Evolutionary conservation across 2,329 filamentous ascomycete species (phyloP), one percentile per base, ranked within the genome.

Genomic region (Lecanicillium sp.): DNA sequence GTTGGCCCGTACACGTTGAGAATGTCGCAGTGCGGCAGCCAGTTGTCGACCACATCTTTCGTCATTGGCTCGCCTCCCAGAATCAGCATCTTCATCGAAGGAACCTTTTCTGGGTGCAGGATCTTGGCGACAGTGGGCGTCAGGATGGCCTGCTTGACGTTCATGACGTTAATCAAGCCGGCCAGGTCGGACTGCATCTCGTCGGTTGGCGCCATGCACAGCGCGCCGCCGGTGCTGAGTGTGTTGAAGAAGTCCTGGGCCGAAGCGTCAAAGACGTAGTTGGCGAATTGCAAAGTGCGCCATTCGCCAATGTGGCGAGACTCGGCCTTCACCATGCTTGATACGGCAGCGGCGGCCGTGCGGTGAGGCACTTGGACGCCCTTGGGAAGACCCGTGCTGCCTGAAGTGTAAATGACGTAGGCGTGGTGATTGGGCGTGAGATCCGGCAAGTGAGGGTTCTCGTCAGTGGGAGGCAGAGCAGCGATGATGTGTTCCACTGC

Each of bases 1-100:
- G 48, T 43, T 3, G 48, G 48, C 2, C 48, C 48, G 29, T 48
- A 50, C 13, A 35, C 43, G 9, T 51, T 49, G 20, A 50, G 31
- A 12, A 51, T 18, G 3, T 37, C 33, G 17, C 41, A 31, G 14
- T 39, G 29, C 8, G 37, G 38, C n/a, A 25, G 34, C 46, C 42
- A 45, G 6, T 15, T n/a, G 6, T 42, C 40, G 9, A 44, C 14
- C 8, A 43, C 33, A n/a, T 43, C 40, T 13, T 20, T 22, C 1
- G 42, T 33, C 1, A 43, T 17, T 5, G 44, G 29, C 22, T 49
- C 48, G 1, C 48, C 47, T 6, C 12, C 36, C 1, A 41, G 9
- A 2, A 44, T 18, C 5, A 49, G 31, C 1, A 40, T 34, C 20
- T 45, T 38, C 3, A 50, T 13, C 14, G 13, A 30, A 3, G 45